Percentiles rank a stretch among this genome's conserved stretches.
Conservation (phyloP, 805 yeast genomes). For the Limtongia smithiae region DNA sequence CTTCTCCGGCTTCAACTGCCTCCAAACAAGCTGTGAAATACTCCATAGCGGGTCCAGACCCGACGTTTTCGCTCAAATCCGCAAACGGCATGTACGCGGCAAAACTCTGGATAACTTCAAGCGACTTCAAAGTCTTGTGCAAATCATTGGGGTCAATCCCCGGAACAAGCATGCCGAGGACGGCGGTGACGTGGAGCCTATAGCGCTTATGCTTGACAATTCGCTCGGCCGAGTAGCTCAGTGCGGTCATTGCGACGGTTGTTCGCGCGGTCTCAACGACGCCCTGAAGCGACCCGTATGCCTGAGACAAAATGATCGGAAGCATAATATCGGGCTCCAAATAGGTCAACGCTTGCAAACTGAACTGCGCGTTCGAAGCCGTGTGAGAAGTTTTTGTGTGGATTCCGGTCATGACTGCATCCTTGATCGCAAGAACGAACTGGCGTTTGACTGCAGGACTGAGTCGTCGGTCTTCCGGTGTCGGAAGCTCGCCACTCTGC, state of each 20-base stretch:
- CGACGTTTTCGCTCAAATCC: constrained; percentile 48
- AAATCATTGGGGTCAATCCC: constrained; percentile 90
- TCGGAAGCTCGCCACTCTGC: constrained; percentile 33
- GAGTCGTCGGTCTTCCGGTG: constrained; percentile 34
- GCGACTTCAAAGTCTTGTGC: constrained; percentile 61
- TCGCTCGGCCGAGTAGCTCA: constrained; percentile 62
- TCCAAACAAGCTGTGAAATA: constrained; percentile 65
- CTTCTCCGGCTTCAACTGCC: constrained; percentile 42
- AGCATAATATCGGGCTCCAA: constrained; percentile 49
- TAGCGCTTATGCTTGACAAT: constrained; percentile 61
- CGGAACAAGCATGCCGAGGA: constrained; percentile 64
- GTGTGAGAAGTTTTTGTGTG: constrained; percentile 65
- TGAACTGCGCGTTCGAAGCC: constrained; percentile 54
- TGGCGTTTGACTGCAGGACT: constrained; percentile 38
- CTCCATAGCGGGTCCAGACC: constrained; percentile 44
- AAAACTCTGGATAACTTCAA: constrained; percentile 65
- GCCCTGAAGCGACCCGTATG: constrained; percentile 53
- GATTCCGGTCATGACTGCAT: constrained; percentile 62
- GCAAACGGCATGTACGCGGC: constrained; percentile 70
- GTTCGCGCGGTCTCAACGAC: constrained; percentile 67
- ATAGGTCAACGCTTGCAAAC: constrained; percentile 62
- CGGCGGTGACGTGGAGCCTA: constrained; percentile 73
- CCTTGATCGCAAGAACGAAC: constrained; percentile 54
- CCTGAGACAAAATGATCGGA: constrained; percentile 46
- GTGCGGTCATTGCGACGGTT: constrained; percentile 62